Percentiles rank a stretch among this genome's conserved stretches.
Evolutionary conservation across 2,329 filamentous ascomycete genomes (phyloP).

Genomic region (Reticulascus tulasneorum): DNA sequence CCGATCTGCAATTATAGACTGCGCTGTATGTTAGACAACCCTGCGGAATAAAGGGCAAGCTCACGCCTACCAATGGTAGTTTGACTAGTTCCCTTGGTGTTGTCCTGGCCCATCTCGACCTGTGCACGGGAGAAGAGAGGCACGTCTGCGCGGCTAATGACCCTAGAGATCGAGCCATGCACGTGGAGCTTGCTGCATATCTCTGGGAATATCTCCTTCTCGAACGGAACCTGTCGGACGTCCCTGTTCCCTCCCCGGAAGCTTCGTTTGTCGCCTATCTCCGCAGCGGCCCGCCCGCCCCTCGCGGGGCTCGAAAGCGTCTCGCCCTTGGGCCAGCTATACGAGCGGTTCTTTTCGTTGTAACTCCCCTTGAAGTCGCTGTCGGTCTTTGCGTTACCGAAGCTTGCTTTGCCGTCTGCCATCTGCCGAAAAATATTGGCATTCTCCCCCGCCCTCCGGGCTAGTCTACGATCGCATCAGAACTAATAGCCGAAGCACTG

Average conservation of each 20-base stretch:
- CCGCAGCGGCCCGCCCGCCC: too few relatives aligned
- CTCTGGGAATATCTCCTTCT: neutral
- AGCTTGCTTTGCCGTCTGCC: neutral
- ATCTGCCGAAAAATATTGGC: neutral
- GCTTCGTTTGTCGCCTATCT: neutral
- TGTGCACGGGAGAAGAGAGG: neutral
- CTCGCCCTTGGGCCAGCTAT: neutral
- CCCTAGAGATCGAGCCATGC: conserved; percentile 1
- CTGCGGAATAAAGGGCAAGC: too few relatives aligned
- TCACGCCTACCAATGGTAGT: too few relatives aligned
- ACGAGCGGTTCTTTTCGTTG: neutral
- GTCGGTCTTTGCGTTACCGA: neutral
- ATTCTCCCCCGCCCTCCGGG: neutral
- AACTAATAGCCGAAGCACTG: too few relatives aligned
- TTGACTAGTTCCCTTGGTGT: too few relatives aligned
- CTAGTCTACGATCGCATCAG: too few relatives aligned
- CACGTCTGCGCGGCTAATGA: conserved; percentile 3
- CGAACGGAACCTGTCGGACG: neutral
- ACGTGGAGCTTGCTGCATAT: conserved; percentile 1
- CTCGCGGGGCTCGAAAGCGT: neutral
- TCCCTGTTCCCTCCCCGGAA: neutral
- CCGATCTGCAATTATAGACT: conserved; percentile 2
- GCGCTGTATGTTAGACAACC: neutral
- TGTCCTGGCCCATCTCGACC: conserved; percentile 1
- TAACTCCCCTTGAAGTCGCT: neutral